These are phyloP conservation scores for Poronia punctata DNA, from an alignment of 495 filamentous ascomycete genomes.

Conservation along the genomic window DNA sequence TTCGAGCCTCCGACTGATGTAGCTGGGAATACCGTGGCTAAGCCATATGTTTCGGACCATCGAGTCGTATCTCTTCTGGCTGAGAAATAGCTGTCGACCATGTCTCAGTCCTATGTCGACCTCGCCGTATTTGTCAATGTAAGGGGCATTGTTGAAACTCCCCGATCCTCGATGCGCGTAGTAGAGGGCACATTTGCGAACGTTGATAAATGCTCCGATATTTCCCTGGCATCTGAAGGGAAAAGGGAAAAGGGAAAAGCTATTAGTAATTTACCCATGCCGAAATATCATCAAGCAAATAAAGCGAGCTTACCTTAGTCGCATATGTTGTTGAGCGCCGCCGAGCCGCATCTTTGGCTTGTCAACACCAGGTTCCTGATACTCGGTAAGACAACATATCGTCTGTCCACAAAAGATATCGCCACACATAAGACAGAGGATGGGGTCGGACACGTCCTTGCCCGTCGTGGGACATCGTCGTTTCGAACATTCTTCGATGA, in stretches of 20 bases:
- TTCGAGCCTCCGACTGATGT: constrained; percentile 82
- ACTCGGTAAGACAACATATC: constrained; percentile 73
- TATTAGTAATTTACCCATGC: constrained; percentile 12
- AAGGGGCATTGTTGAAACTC: constrained; percentile 80
- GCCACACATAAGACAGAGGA: constrained; percentile 90
- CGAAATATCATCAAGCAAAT: neutral
- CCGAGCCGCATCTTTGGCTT: constrained; percentile 48
- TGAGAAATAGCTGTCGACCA: constrained; percentile 79
- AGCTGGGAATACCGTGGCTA: constrained; percentile 76
- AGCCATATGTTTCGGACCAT: constrained; percentile 84
- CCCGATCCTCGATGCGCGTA: constrained; percentile 78
- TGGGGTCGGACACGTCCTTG: constrained; percentile 82
- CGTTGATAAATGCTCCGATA: constrained; percentile 89
- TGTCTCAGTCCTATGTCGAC: constrained; percentile 78
- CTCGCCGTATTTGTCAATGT: constrained; percentile 92
- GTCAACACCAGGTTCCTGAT: constrained; percentile 31
- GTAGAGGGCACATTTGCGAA: constrained; percentile 85
- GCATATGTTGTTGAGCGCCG: constrained; percentile 83
- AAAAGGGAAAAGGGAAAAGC: neutral
- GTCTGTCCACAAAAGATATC: constrained; percentile 93
- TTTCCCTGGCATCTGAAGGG: constrained; percentile 81
- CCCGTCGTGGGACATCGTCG: constrained; percentile 81
- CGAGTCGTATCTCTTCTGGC: constrained; percentile 86
- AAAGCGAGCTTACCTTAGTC: constrained; percentile 64
- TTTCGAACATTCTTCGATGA: constrained; percentile 85